Percentiles rank a stretch among this genome's conserved stretches.
Conservation (phyloP, 2,329 filamentous ascomycete species). For the Ophiognomonia clavigignenti-juglandacearum region DNA sequence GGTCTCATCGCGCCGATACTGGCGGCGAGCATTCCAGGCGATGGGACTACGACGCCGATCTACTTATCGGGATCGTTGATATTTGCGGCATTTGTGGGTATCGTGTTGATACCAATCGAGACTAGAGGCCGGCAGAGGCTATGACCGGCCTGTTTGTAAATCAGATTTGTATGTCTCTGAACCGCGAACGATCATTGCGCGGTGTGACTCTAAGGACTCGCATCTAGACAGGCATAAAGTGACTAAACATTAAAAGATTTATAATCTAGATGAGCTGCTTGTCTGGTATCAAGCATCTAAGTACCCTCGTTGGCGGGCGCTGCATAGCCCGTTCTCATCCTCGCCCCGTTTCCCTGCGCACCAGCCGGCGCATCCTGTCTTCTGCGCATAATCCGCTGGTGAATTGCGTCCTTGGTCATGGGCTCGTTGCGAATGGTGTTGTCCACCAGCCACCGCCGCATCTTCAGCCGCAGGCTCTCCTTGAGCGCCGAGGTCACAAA, state of each 20-base stretch:
- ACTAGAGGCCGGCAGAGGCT: slow-evolving; percentile 55
- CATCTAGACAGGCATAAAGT: too few relatives aligned
- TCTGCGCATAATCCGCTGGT: slow-evolving; percentile 58
- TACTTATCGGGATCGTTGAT: slow-evolving; percentile 54
- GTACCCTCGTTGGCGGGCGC: slow-evolving; percentile 1
- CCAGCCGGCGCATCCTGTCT: slow-evolving; percentile 59
- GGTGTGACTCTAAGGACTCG: too few relatives aligned
- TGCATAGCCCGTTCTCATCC: slow-evolving; percentile 2
- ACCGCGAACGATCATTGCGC: too few relatives aligned
- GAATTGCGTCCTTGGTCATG: slow-evolving; percentile 77
- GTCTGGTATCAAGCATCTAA: too few relatives aligned
- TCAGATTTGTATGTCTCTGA: too few relatives aligned
- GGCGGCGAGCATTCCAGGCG: slow-evolving; percentile 55
- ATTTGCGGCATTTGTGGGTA: slow-evolving; percentile 53
- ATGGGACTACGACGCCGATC: slow-evolving; percentile 52
- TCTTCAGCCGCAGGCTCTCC: slow-evolving; percentile 60
- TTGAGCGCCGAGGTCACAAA: slow-evolving; percentile 66
- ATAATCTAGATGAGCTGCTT: too few relatives aligned
- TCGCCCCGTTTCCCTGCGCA: slow-evolving; percentile 43
- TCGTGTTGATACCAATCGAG: slow-evolving; percentile 59
- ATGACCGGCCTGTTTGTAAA: too few relatives aligned
- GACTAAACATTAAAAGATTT: too few relatives aligned
- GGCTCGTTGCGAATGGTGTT: slow-evolving; percentile 76
- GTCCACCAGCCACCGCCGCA: slow-evolving; percentile 84
- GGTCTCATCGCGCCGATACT: slow-evolving; percentile 66